Conservation (phyloP, 108 stramenopile genomes). For the Chaetoceros tenuissimus region DNA sequence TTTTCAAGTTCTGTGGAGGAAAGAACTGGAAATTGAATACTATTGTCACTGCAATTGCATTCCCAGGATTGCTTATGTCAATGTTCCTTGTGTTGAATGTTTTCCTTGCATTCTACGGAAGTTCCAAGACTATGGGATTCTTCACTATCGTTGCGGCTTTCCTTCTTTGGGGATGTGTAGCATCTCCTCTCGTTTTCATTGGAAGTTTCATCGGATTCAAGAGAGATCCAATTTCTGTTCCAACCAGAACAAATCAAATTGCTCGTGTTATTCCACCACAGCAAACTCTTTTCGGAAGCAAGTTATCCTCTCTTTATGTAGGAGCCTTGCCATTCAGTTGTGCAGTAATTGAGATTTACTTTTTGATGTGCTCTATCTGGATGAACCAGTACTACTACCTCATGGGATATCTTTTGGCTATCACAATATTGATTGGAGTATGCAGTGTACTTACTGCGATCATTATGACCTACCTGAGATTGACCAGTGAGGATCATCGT, state of each 20-base stretch:
- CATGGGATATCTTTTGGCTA: constrained; percentile 94
- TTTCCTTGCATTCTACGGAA: constrained; percentile 67
- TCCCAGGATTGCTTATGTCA: constrained; percentile 70
- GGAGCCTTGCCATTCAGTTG: constrained; percentile 98
- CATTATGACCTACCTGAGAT: constrained; percentile 96
- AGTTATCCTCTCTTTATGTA: constrained; percentile 35
- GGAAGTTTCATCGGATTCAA: constrained; percentile 94
- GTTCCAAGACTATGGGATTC: constrained; percentile 86
- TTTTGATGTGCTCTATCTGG: constrained; percentile 97
- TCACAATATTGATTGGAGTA: constrained; percentile 84
- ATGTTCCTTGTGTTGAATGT: constrained; percentile 83
- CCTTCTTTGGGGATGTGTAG: constrained; percentile 73
- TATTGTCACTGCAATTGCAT: constrained; percentile 71
- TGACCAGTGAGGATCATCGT: constrained; percentile 94
- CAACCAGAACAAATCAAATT: constrained; percentile 90
- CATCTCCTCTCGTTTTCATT: constrained; percentile 88
- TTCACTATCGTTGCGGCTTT: constrained; percentile 75
- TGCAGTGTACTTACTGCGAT: constrained; percentile 95
- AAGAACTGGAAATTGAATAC: constrained; percentile 73
- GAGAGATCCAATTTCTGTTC: constrained; percentile 64
- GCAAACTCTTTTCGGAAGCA: constrained; percentile 25
- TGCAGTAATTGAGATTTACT: constrained; percentile 96
- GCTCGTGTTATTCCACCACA: constrained; percentile 73
- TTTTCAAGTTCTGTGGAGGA: constrained; percentile 88
- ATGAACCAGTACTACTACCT: constrained; percentile 97